Conservation (phyloP, 345 rosid genomes). For the Capsella bursapastoris region DNA sequence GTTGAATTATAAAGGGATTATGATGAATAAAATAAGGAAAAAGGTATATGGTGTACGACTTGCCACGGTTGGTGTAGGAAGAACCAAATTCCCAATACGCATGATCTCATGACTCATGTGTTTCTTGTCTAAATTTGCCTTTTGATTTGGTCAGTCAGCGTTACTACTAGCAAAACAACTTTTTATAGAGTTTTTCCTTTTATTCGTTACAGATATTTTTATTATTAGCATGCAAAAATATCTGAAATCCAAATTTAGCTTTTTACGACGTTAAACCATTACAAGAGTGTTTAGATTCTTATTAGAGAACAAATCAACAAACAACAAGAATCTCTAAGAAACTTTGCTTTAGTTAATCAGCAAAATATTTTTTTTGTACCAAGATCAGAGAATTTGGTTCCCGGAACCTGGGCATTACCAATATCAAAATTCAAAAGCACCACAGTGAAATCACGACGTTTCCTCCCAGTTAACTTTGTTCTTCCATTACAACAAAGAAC, state of each 20-base stretch:
- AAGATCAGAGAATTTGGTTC: constrained; percentile 4
- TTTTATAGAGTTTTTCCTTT: neutral
- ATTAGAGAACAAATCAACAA: neutral
- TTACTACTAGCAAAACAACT: neutral
- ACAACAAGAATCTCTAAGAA: neutral
- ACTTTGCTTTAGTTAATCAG: neutral
- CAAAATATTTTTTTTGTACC: neutral
- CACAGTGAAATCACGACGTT: neutral
- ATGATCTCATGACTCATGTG: constrained; percentile 23
- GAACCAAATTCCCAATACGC: constrained; percentile 35
- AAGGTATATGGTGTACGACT: constrained; percentile 28
- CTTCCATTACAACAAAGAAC: constrained; percentile 6
- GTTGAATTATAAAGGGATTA: neutral
- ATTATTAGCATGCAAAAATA: neutral
- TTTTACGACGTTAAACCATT: neutral
- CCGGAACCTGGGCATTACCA: constrained; percentile 11
- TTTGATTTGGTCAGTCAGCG: constrained; percentile 40
- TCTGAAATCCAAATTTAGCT: neutral
- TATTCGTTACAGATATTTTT: constrained; percentile 7
- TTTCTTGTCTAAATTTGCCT: constrained; percentile 12
- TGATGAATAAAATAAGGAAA: neutral
- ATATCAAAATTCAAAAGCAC: constrained; percentile 5
- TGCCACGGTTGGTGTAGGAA: constrained; percentile 34
- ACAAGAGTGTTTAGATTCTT: neutral
- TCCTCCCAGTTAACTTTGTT: neutral